Evolutionary conservation across 2,329 filamentous ascomycete species (phyloP).

Genomic region (Ambrosiella beaveri): DNA sequence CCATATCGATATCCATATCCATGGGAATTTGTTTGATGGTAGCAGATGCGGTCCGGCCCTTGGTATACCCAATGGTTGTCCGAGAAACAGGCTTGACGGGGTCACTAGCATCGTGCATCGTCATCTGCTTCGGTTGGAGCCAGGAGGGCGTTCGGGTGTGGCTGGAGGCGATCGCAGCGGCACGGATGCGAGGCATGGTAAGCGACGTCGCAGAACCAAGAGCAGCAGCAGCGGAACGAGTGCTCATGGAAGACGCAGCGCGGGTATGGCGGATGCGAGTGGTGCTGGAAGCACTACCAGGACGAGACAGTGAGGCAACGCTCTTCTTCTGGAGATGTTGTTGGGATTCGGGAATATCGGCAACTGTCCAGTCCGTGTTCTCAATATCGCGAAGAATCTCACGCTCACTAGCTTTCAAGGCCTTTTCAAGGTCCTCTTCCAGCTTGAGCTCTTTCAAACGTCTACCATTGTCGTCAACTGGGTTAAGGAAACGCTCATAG

Average conservation of each 20-base stretch:
- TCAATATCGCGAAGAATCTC: constrained; percentile 50
- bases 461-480: constrained; percentile 50
- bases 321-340: constrained; percentile 6
- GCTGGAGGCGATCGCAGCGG: constrained; percentile 1
- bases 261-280: constrained; percentile 7
- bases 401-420: constrained; percentile 42
- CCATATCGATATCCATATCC: constrained; percentile 2
- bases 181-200: constrained; percentile 25
- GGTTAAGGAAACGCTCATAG: constrained; percentile 42
- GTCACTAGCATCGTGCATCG: constrained; percentile 8
- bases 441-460: constrained; percentile 44
- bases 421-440: constrained; percentile 33
- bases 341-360: constrained; percentile 33
- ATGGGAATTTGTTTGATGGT: constrained; percentile 1
- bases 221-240: constrained; percentile 5
- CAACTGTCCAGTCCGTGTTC: constrained; percentile 41
- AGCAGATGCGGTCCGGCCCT: constrained; percentile 42
- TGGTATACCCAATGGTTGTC: constrained; percentile 72
- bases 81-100: constrained; percentile 41
- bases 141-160: constrained; percentile 8
- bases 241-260: constrained; percentile 8
- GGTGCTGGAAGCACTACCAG: constrained; percentile 3
- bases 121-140: constrained; percentile 9
- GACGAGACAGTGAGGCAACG: constrained; percentile 20
- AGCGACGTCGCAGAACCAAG: constrained; percentile 14